phyloP scores from a whole-genome alignment of 2,329 filamentous ascomycete genomes.

The Exophiala calicioides region DNA sequence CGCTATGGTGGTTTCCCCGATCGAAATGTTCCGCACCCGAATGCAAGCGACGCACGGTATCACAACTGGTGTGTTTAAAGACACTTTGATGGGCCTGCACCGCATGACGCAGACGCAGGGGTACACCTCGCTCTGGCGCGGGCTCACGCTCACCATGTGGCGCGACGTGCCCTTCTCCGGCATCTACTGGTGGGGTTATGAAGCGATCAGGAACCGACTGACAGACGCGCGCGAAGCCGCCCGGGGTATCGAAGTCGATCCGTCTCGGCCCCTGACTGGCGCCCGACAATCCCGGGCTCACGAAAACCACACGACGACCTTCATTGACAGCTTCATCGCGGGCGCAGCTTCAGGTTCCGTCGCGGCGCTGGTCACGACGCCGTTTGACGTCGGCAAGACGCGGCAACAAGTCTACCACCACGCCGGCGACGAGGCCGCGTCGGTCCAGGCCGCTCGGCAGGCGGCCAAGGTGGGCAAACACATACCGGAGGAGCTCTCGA shows the following conservation, averaged over 20 bases:
- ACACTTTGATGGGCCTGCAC: slow-evolving; percentile 73
- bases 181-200: slow-evolving; percentile 98
- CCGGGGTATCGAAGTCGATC: slow-evolving; percentile 46
- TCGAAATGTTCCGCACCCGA: slow-evolving; percentile 91
- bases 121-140: slow-evolving; percentile 83
- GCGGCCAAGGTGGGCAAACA: slow-evolving; percentile 27
- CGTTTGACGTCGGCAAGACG: slow-evolving; percentile 97
- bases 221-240: slow-evolving; percentile 64
- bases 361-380: slow-evolving; percentile 85
- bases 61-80: slow-evolving; percentile 68
- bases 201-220: slow-evolving; percentile 72
- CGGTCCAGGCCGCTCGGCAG: slow-evolving; percentile 24
- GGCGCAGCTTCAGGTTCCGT: slow-evolving; percentile 81
- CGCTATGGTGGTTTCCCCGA: slow-evolving; percentile 79
- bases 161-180: slow-evolving; percentile 95
- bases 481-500: slow-evolving; percentile 71
- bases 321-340: slow-evolving; percentile 84
- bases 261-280: slow-evolving; percentile 43
- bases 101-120: slow-evolving; percentile 78
- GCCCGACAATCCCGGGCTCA: slow-evolving; percentile 55
- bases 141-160: slow-evolving; percentile 88
- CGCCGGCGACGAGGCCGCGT: slow-evolving; percentile 41
- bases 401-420: slow-evolving; percentile 82
- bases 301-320: slow-evolving; percentile 73
- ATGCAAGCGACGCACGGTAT: slow-evolving; percentile 73